Evolutionary conservation across 495 filamentous ascomycete species (phyloP).

Genomic region (Penicillium tannophilum): DNA sequence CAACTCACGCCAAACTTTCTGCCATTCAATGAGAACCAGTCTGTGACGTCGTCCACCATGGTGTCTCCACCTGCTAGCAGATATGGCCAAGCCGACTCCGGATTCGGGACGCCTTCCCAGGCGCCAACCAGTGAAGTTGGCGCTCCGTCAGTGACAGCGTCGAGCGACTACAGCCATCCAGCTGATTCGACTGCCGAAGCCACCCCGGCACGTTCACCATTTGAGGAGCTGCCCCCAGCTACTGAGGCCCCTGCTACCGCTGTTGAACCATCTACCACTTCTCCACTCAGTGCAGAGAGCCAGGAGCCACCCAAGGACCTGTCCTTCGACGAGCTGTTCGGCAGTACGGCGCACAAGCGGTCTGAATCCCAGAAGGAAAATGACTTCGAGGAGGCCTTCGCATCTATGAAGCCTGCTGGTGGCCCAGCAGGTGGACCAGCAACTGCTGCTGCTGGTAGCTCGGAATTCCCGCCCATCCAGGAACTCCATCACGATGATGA

Average conservation of each 20-base stretch:
- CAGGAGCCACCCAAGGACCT: slow-evolving; percentile 34
- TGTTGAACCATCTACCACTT: slow-evolving; percentile 24
- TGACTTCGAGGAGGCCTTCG: slow-evolving; percentile 53
- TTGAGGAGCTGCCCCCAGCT: slow-evolving; percentile 42
- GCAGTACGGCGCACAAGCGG: slow-evolving; percentile 55
- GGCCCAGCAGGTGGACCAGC: slow-evolving; percentile 29
- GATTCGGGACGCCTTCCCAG: slow-evolving; percentile 62
- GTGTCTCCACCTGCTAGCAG: slow-evolving; percentile 79
- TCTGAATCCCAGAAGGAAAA: slow-evolving; percentile 59
- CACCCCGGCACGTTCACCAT: slow-evolving; percentile 37
- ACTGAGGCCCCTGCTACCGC: slow-evolving; percentile 27
- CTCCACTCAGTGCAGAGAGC: slow-evolving; percentile 23
- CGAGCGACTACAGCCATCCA: slow-evolving; percentile 31
- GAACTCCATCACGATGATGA: slow-evolving; percentile 80
- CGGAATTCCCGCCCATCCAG: slow-evolving; percentile 93
- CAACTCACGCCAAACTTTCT: slow-evolving; percentile 74
- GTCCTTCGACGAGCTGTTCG: slow-evolving; percentile 58
- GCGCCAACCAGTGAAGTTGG: slow-evolving; percentile 35
- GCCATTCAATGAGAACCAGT: slow-evolving; percentile 66
- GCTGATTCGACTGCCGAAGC: slow-evolving; percentile 21
- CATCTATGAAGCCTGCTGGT: slow-evolving; percentile 38
- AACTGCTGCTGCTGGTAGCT: slow-evolving; percentile 32
- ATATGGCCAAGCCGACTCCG: slow-evolving; percentile 55
- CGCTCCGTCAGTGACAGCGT: slow-evolving; percentile 19
- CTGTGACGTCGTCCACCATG: slow-evolving; percentile 74